Evolutionary conservation across 345 rosid genomes (phyloP).

Genomic region (Salix purpurea): DNA sequence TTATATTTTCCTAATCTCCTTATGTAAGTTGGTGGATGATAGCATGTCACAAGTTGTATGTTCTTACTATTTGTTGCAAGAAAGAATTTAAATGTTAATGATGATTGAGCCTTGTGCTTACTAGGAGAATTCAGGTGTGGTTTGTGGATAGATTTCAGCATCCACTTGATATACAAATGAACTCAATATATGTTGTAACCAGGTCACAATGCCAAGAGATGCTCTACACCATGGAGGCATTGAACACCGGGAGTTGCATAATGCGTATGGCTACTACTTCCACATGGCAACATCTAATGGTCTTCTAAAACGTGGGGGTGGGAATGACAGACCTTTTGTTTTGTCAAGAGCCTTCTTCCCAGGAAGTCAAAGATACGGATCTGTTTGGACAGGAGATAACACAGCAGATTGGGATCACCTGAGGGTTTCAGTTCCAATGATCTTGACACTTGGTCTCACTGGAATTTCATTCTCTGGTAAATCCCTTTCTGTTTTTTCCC

Average conservation of each 20-base stretch:
- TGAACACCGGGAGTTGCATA: slow-evolving; percentile 93
- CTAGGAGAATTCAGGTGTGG: not conserved
- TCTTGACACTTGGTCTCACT: slow-evolving; percentile 81
- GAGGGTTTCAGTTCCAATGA: slow-evolving; percentile 93
- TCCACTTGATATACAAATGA: not conserved
- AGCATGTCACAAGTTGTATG: not conserved
- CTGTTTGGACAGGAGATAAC: slow-evolving; percentile 98
- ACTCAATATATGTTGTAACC: slow-evolving; percentile 12
- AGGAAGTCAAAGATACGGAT: slow-evolving; percentile 96
- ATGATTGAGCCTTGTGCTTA: not conserved
- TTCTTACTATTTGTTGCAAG: not conserved
- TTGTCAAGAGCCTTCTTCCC: slow-evolving; percentile 93
- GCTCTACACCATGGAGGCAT: slow-evolving; percentile 74
- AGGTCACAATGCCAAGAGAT: slow-evolving; percentile 99
- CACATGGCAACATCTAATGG: slow-evolving; percentile 99
- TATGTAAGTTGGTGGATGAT: not conserved
- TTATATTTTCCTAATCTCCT: not conserved
- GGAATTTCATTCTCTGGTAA: slow-evolving; percentile 87
- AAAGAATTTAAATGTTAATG: not conserved
- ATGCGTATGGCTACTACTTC: slow-evolving; percentile 87
- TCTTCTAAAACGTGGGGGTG: slow-evolving; percentile 82
- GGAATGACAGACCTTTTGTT: slow-evolving; percentile 93
- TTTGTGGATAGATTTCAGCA: not conserved
- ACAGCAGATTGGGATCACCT: slow-evolving; percentile 96
- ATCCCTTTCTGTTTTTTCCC: slow-evolving; percentile 4